Conservation (phyloP, 139 green algal genomes). For the Zygnema circumcarinatum region DNA sequence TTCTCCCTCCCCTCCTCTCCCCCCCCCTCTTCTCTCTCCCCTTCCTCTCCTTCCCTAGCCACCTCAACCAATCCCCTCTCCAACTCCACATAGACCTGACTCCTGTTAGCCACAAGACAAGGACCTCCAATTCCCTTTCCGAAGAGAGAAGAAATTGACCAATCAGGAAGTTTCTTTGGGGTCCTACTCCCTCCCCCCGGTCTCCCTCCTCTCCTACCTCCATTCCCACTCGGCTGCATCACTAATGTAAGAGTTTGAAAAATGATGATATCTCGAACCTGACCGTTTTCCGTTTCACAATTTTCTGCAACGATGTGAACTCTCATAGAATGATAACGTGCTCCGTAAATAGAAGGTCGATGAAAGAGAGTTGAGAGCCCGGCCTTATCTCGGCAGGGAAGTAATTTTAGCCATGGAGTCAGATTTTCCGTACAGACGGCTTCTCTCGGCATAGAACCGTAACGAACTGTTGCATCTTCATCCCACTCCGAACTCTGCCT, state of each 20-base stretch:
- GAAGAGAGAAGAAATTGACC: slow-evolving; percentile 43
- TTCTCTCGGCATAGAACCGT: slow-evolving; percentile 77
- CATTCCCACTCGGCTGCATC: not conserved
- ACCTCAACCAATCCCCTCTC: slow-evolving; percentile 3
- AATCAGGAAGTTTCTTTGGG: slow-evolving; percentile 13
- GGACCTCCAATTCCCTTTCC: not conserved
- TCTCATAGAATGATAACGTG: slow-evolving; percentile 69
- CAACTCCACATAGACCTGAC: slow-evolving; percentile 64
- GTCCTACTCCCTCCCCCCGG: not conserved
- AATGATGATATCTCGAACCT: not conserved
- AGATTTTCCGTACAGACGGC: slow-evolving; percentile 90
- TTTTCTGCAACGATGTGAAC: slow-evolving; percentile 18
- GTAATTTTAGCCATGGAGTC: slow-evolving; percentile 87
- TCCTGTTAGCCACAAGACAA: slow-evolving; percentile 63
- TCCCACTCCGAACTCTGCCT: not conserved
- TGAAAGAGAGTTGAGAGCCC: slow-evolving; percentile 65
- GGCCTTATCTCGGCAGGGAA: slow-evolving; percentile 77
- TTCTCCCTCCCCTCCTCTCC: not conserved
- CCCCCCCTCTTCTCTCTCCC: not conserved
- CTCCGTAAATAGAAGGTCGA: slow-evolving; percentile 66
- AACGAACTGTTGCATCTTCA: slow-evolving; percentile 35
- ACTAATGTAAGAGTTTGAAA: not conserved
- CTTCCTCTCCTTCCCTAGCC: not conserved
- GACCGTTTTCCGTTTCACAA: too few relatives aligned
- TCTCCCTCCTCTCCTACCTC: slow-evolving; percentile 2